These are phyloP conservation scores for Apiospora malaysiana DNA, from an alignment of 2,329 filamentous ascomycete species.

Conservation along the genomic window DNA sequence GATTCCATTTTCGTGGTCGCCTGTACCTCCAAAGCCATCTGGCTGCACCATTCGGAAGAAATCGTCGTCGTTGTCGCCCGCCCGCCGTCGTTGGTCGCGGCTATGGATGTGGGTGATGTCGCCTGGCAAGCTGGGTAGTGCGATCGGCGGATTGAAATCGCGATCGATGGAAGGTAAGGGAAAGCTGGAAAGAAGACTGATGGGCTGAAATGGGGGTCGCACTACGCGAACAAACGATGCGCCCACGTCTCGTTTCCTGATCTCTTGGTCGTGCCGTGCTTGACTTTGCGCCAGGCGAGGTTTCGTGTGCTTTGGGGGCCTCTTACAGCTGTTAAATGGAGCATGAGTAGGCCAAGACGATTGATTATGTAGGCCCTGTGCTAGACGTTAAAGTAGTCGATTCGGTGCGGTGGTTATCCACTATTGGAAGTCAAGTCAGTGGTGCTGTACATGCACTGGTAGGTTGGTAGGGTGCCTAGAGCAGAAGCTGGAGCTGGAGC, in stretches of 20 bases:
- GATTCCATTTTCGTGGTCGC: slow-evolving; percentile 18
- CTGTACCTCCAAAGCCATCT: slow-evolving; percentile 13
- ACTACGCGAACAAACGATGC: slow-evolving; percentile 4
- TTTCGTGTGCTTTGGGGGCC: slow-evolving; percentile 16
- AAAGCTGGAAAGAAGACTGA: background rate
- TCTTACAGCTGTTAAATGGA: slow-evolving; percentile 12
- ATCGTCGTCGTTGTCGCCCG: slow-evolving; percentile 11
- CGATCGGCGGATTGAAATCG: slow-evolving; percentile 15
- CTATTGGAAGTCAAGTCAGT: background rate
- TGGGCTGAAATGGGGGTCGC: slow-evolving; percentile 4
- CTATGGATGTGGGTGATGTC: background rate
- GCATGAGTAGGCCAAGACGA: slow-evolving; percentile 9
- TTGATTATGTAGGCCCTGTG: slow-evolving; percentile 14
- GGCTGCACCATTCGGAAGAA: slow-evolving; percentile 9
- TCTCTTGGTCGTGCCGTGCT: slow-evolving; percentile 11
- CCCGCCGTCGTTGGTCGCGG: background rate
- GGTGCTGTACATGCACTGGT: slow-evolving; percentile 8
- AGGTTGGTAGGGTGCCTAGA: slow-evolving; percentile 10
- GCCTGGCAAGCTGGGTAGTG: background rate
- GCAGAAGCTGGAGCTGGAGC: background rate
- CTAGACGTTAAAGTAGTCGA: slow-evolving; percentile 15
- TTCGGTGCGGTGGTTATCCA: slow-evolving; percentile 12
- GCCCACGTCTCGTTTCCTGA: slow-evolving; percentile 1
- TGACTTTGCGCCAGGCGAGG: slow-evolving; percentile 18
- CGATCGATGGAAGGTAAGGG: slow-evolving; percentile 3